Conservation (phyloP, 345 rosid species). For the Turnera subulata region DNA sequence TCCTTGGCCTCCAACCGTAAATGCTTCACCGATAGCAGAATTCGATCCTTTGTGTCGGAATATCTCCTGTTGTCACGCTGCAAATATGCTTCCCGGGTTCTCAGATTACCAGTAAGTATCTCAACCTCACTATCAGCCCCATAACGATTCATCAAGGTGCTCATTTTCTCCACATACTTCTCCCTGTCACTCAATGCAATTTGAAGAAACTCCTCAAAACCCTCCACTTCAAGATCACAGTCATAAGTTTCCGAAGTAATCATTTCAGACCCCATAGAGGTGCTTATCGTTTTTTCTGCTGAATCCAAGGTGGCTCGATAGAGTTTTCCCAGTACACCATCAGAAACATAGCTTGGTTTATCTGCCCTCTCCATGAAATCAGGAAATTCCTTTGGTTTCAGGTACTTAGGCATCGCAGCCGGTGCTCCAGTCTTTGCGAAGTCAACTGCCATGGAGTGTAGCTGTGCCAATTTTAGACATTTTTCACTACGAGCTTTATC, state of each 20-base stretch:
- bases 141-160: conserved; percentile 56
- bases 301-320: conserved; percentile 54
- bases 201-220: conserved; percentile 46
- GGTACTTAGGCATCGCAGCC: conserved; percentile 75
- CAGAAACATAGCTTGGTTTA: conserved; percentile 56
- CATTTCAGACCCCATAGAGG: conserved; percentile 31
- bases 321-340: conserved; percentile 66
- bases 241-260: conserved; percentile 51
- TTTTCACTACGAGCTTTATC: conserved; percentile 64
- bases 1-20: conserved; percentile 56
- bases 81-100: conserved; percentile 50
- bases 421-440: conserved; percentile 95
- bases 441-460: conserved; percentile 94
- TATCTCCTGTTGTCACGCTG: conserved; percentile 73
- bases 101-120: conserved; percentile 77
- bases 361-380: conserved; percentile 84
- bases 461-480: conserved; percentile 72
- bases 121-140: conserved; percentile 69
- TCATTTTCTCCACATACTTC: conserved; percentile 60
- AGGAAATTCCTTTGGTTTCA: conserved; percentile 82
- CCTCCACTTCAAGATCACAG: conserved; percentile 59
- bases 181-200: conserved; percentile 48
- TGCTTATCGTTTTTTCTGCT: conserved; percentile 22
- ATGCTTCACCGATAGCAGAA: conserved; percentile 44
- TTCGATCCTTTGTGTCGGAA: conserved; percentile 75